Evolutionary conservation across 495 filamentous ascomycete species (phyloP), one percentile per base, ranked within the genome.

Genomic region (Neurospora africana): DNA sequence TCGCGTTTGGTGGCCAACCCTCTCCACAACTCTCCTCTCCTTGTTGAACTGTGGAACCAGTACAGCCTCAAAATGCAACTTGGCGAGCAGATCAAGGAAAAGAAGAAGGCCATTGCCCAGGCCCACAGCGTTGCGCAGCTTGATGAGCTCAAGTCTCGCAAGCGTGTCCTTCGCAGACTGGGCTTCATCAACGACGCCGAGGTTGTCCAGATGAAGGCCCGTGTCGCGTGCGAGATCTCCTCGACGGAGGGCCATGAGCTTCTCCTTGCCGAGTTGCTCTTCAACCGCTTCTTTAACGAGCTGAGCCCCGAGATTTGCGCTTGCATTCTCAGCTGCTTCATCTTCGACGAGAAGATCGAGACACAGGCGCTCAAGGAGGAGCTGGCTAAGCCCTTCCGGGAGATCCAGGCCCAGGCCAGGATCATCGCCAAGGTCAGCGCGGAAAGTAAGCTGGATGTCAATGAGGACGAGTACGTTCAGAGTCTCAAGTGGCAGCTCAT

Each of bases 241-340:
- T 95, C 92, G 76, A 95, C 94, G 3, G 94, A 97, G 74, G 87
- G 87, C 35, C 88, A 90, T 73, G 96, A 98, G 77, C 84, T 98
- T 35, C 89, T 99, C 75, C 87, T 99, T 3, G 91, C 90, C 61
- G 96, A 99, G 81, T 84, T 99, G 37, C 87, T 99, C 5, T 98
- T 99, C 84, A 96, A 98, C 81, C 89, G 94, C 70, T 97, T 97
- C 86, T 99, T 99, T 86, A 98, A 98, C 80, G 93, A 97, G 76
- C 84, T 98, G 36, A 89, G 88, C 0, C 93, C 95, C 0, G 95
- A 98, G 77, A 85, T 94, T 77, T 90, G 88, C 74, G 95, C 96
- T 3, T 88, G 95, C 21, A 86, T 92, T 11, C 84, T 99, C 69
- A 96, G 92, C 77, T 91, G 92, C 75, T 99, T 99, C 82, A 94